phyloP scores from a whole-genome alignment of 2,329 filamentous ascomycete species.

The Chrysosporium queenslandicum region DNA sequence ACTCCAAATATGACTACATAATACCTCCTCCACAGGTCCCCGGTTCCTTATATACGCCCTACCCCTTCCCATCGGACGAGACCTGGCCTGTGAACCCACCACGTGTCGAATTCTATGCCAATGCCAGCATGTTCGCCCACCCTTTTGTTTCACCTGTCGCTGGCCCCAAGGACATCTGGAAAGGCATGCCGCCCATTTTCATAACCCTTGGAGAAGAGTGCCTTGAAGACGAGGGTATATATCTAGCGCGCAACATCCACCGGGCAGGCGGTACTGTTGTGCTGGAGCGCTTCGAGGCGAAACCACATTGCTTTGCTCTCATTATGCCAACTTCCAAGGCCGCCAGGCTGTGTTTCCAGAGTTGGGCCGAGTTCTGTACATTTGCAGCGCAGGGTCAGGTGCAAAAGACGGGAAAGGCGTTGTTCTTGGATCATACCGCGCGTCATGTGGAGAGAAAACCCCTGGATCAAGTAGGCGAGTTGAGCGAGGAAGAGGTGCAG shows the following conservation, averaged over 20 bases:
- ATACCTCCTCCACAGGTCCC: slow-evolving; percentile 23
- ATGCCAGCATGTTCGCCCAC: slow-evolving; percentile 31
- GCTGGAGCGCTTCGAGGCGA: slow-evolving; percentile 37
- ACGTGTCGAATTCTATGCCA: slow-evolving; percentile 35
- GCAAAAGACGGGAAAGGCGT: slow-evolving; percentile 21
- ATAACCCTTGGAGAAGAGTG: slow-evolving; percentile 35
- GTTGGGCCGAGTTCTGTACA: slow-evolving; percentile 47
- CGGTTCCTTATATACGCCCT: slow-evolving; percentile 21
- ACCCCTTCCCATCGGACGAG: slow-evolving; percentile 27
- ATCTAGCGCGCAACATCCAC: slow-evolving; percentile 34
- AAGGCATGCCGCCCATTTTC: slow-evolving; percentile 34
- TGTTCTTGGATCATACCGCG: slow-evolving; percentile 26
- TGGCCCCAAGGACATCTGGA: slow-evolving; percentile 31
- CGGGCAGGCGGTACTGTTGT: slow-evolving; percentile 30
- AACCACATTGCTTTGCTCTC: slow-evolving; percentile 46
- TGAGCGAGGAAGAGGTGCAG: slow-evolving; percentile 32
- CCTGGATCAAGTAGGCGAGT: slow-evolving; percentile 26
- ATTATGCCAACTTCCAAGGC: slow-evolving; percentile 43
- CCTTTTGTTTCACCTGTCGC: slow-evolving; percentile 36
- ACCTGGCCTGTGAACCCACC: slow-evolving; percentile 36
- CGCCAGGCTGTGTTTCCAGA: slow-evolving; percentile 44
- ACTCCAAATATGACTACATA: slow-evolving; percentile 36
- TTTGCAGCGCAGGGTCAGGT: slow-evolving; percentile 27
- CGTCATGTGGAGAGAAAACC: slow-evolving; percentile 24
- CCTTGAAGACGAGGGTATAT: slow-evolving; percentile 34